Evolutionary conservation across 2,329 filamentous ascomycete species (phyloP), one percentile per base, ranked within the genome.

Genomic region (Penicillium sp.): DNA sequence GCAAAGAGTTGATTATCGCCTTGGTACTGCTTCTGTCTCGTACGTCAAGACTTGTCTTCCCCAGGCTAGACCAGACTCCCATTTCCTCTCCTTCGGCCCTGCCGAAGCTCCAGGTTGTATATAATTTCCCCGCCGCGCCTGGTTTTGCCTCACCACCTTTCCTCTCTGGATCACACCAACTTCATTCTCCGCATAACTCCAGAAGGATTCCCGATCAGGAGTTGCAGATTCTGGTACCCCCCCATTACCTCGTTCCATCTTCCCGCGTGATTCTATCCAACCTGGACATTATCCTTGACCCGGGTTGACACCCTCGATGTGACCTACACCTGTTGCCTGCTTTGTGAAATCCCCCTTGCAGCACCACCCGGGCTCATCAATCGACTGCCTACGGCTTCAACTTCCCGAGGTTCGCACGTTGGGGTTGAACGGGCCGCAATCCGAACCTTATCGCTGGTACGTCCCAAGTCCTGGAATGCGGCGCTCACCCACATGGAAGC

Each of bases 391-490:
- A 27, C 44, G 55, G n/a, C 46, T 33, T 47, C 47, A 53, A 41
- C 1, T 33, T 57, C 57, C 57, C 52, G 46, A 53, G 59, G 58
- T 62, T 60, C 55, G 61, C 52, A 60, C 61, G 50, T 62, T 66
- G 61, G 56, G 52, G 44, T 56, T 61, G 50, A 50, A 60, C 64
- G 65, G 64, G 60, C 65, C 64, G 66, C 61, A 63, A 66, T 64
- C 54, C 60, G 44, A 68, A 67, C 62, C 58, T 64, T 63, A 66
- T 63, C 57, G 54, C 41, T 52, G 64, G 65, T 67, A 64, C 59
- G 61, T 35, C 11, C 11, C 33, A 19, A 16, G 4, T 50, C 35
- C 6, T 52, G 51, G 46, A 49, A 35, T 35, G 46, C 18, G 47
- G 35, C 22, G 41, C 24, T 51, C 18, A 13, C 18, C 18, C 49